A percentile compares a stretch with the other conserved stretches of the same genome.
Evolutionary conservation across 805 yeast species (phyloP).

Genomic region (Kodamaea nitidulidarum): DNA sequence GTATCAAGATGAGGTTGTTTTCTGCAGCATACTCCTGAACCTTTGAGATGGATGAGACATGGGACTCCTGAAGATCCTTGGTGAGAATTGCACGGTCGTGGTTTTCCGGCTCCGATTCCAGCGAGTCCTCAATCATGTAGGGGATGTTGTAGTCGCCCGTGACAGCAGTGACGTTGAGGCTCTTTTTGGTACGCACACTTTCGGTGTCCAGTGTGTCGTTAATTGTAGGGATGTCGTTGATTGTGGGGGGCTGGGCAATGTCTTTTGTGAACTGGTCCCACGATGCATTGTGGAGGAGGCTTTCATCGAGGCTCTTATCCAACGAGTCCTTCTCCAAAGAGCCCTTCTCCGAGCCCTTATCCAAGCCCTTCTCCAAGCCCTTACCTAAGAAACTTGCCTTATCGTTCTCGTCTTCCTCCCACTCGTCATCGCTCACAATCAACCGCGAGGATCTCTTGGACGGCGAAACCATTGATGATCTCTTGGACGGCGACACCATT

Average conservation of each 20-base stretch:
- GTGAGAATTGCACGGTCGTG: conserved; percentile 14
- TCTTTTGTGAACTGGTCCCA: conserved; percentile 42
- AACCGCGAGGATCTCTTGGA: conserved; percentile 33
- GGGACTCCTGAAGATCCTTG: conserved; percentile 13
- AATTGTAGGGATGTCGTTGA: conserved; percentile 5
- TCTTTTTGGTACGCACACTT: conserved; percentile 10
- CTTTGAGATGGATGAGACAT: neutral
- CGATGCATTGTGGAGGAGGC: neutral
- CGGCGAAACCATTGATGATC: conserved; percentile 27
- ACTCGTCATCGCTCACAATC: conserved; percentile 20
- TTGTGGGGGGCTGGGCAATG: conserved; percentile 3
- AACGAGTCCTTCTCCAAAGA: neutral
- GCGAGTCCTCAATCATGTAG: conserved; percentile 26
- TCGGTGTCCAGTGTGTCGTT: conserved; percentile 12
- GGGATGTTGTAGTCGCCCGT: conserved; percentile 21
- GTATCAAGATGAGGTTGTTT: conserved; percentile 28
- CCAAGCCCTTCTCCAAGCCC: conserved; percentile 1
- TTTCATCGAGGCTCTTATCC: conserved; percentile 14
- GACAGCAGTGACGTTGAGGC: conserved; percentile 14
- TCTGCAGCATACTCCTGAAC: conserved; percentile 24
- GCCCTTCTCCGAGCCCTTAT: conserved; percentile 9
- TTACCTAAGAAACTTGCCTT: conserved; percentile 26
- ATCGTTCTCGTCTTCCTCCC: conserved; percentile 9
- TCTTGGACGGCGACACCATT: neutral
- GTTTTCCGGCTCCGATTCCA: conserved; percentile 19